Conservation (phyloP, 2,329 filamentous ascomycete genomes). For the Monosporascus sp. region DNA sequence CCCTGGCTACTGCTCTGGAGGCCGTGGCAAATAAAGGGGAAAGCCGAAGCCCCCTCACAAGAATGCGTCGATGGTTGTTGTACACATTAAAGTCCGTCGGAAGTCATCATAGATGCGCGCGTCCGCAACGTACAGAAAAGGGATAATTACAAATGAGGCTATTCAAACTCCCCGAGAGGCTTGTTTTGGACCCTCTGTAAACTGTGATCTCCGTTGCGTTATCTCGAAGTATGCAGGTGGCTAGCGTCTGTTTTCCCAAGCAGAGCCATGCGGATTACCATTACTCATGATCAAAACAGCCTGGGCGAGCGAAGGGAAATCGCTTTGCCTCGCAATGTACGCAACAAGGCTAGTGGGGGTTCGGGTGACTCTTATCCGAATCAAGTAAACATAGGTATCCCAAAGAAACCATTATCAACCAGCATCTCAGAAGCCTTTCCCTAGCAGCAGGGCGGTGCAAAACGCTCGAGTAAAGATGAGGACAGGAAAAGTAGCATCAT, state of each 20-base stretch:
- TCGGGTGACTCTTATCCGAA: slow-evolving; percentile 16
- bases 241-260: not conserved
- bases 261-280: not conserved
- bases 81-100: not conserved
- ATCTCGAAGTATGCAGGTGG: not conserved
- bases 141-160: not conserved
- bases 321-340: not conserved
- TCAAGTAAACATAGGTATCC: slow-evolving; percentile 9
- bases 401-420: not conserved
- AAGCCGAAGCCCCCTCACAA: not conserved
- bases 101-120: not conserved
- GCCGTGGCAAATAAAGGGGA: not conserved
- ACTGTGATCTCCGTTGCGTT: not conserved
- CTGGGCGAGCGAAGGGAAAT: not conserved
- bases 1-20: too few relatives aligned
- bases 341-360: slow-evolving; percentile 7
- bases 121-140: not conserved
- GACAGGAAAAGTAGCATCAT: not conserved
- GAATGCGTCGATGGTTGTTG: not conserved
- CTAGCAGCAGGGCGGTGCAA: not conserved
- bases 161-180: not conserved
- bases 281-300: not conserved
- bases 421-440: not conserved
- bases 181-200: not conserved
- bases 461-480: not conserved